These are phyloP conservation scores for Eragrostis nindensis DNA, from an alignment of 176 grass and related monocot species.

Conservation along the genomic window DNA sequence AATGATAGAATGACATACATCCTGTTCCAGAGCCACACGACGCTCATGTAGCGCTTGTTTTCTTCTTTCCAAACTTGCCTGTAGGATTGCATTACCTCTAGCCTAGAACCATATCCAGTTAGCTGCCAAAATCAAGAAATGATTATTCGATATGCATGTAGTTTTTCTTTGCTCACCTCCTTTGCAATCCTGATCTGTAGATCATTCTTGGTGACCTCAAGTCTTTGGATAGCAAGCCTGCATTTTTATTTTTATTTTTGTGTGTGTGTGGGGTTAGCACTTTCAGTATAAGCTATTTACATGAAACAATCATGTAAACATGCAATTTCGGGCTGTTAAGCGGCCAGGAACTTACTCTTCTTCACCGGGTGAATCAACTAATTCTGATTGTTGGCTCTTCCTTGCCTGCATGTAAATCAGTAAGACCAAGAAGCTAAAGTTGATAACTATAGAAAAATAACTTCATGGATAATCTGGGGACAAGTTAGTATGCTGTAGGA, in stretches of 20 bases:
- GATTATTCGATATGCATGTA: slow-evolving; percentile 12
- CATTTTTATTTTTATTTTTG: slow-evolving; percentile 15
- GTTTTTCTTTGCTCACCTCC: slow-evolving; percentile 64
- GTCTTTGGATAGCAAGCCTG: slow-evolving; percentile 99
- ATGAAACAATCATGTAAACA: slow-evolving; percentile 21
- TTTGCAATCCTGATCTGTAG: slow-evolving; percentile 90
- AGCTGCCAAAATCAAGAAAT: slow-evolving; percentile 41
- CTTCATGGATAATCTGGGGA: slow-evolving; percentile 20
- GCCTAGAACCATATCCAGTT: slow-evolving; percentile 69
- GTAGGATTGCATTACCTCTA: slow-evolving; percentile 98
- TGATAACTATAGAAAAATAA: neutral
- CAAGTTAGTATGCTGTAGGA: slow-evolving; percentile 15
- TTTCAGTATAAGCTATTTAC: slow-evolving; percentile 20
- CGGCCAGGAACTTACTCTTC: slow-evolving; percentile 80
- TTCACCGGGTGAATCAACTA: slow-evolving; percentile 87
- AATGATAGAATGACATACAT: slow-evolving; percentile 71
- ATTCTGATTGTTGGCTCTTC: slow-evolving; percentile 75
- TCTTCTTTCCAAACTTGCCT: slow-evolving; percentile 99
- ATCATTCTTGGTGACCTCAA: slow-evolving; percentile 94
- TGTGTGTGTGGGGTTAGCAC: slow-evolving; percentile 19
- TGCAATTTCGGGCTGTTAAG: slow-evolving; percentile 9
- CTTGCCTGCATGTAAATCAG: slow-evolving; percentile 75
- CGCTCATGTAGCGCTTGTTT: slow-evolving; percentile 98
- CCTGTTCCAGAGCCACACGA: slow-evolving; percentile 90
- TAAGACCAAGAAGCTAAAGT: slow-evolving; percentile 18